Evolutionary conservation across 164 flowering plant genomes (phyloP).

Genomic region (Liriodendron chinense): DNA sequence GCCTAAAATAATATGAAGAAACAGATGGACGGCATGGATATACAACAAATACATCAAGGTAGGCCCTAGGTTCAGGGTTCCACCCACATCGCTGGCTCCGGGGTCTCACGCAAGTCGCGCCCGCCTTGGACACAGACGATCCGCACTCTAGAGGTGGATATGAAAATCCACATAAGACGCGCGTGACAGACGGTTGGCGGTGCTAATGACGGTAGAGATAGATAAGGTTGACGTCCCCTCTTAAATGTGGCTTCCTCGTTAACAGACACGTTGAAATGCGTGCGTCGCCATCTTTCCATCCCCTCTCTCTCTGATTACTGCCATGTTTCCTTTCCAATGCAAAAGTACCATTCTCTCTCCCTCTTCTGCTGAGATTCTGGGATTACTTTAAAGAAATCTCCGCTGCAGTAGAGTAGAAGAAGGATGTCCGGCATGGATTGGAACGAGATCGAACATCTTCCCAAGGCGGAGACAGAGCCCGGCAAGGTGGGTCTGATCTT

Average conservation of each 20-base stretch:
- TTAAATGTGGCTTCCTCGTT: not conserved
- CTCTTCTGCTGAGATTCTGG: not conserved
- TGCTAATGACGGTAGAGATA: too few relatives aligned
- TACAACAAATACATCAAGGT: too few relatives aligned
- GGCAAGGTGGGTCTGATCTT: slow-evolving; percentile 21
- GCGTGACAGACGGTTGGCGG: too few relatives aligned
- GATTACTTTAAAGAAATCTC: not conserved
- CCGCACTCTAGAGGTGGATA: too few relatives aligned
- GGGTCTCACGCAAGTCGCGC: too few relatives aligned
- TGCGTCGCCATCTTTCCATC: not conserved
- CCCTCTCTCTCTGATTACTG: not conserved
- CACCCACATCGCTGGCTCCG: too few relatives aligned
- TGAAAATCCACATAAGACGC: too few relatives aligned
- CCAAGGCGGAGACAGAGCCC: not conserved
- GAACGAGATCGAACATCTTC: not conserved
- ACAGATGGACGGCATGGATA: too few relatives aligned
- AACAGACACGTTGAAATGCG: not conserved
- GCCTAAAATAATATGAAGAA: too few relatives aligned
- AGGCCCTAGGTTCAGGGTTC: too few relatives aligned
- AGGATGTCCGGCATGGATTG: not conserved
- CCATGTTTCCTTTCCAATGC: not conserved
- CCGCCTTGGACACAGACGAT: too few relatives aligned
- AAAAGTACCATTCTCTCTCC: not conserved
- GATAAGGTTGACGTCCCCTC: too few relatives aligned
- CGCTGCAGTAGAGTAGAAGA: not conserved